Conservation (phyloP, 2,329 filamentous ascomycete genomes). For the Hypomyces perniciosus region DNA sequence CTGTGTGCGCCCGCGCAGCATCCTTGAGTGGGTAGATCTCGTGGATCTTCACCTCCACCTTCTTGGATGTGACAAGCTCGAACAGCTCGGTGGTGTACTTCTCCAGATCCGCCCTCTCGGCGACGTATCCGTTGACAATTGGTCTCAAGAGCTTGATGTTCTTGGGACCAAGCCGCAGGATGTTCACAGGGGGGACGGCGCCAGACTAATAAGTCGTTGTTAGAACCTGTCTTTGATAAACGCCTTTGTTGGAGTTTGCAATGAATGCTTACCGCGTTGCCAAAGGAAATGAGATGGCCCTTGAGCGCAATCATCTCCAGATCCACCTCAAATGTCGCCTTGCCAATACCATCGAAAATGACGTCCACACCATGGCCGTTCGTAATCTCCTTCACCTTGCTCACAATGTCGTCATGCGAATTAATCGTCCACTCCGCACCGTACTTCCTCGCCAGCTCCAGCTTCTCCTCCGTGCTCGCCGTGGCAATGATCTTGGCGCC, state of each 20-base stretch:
- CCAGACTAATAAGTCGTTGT: slow-evolving; percentile 43
- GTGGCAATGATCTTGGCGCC: slow-evolving; percentile 78
- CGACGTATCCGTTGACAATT: slow-evolving; percentile 63
- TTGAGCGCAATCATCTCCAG: slow-evolving; percentile 70
- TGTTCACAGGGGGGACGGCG: slow-evolving; percentile 62
- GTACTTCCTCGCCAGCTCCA: slow-evolving; percentile 59
- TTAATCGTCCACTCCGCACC: slow-evolving; percentile 70
- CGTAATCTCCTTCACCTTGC: slow-evolving; percentile 62
- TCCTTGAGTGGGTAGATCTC: slow-evolving; percentile 72
- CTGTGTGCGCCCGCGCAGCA: slow-evolving; percentile 63
- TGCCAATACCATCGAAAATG: slow-evolving; percentile 82
- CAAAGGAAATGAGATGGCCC: slow-evolving; percentile 72
- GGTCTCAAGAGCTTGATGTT: slow-evolving; percentile 74
- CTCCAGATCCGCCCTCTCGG: slow-evolving; percentile 64
- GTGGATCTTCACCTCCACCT: slow-evolving; percentile 68
- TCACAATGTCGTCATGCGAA: slow-evolving; percentile 55
- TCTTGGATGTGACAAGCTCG: slow-evolving; percentile 59
- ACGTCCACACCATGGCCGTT: slow-evolving; percentile 65
- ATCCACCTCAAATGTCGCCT: slow-evolving; percentile 74
- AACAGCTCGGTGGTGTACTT: slow-evolving; percentile 68
- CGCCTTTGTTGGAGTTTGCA: neutral
- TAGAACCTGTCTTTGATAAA: neutral
- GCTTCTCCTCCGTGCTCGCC: slow-evolving; percentile 67
- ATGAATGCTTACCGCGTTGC: slow-evolving; percentile 59
- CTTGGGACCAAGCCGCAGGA: slow-evolving; percentile 58